Conservation (phyloP, 2,329 filamentous ascomycete species). For the Aspergillus oerlinghausenensis region DNA sequence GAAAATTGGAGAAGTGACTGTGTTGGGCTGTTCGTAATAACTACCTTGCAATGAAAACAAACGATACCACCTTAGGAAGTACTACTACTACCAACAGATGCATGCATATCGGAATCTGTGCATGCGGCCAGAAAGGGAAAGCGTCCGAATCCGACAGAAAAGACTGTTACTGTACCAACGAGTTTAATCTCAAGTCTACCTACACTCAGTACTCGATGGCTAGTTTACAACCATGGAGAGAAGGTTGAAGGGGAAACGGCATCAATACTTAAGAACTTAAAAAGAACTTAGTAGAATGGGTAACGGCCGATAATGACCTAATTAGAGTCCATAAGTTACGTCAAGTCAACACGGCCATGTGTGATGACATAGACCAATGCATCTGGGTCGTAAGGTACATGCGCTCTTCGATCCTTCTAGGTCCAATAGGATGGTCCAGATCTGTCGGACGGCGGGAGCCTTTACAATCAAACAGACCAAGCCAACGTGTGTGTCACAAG, state of each 20-base stretch:
- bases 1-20: neutral
- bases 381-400: neutral
- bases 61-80: neutral
- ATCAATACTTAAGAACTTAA: no score
- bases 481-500: neutral
- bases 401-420: neutral
- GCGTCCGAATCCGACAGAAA: constrained; percentile 5
- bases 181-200: neutral
- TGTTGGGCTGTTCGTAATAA: no score
- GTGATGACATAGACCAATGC: neutral
- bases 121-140: constrained; percentile 22
- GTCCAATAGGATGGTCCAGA: neutral
- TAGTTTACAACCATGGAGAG: neutral
- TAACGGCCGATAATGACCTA: neutral
- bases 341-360: neutral
- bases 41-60: neutral
- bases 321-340: neutral
- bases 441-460: neutral
- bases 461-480: neutral
- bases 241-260: neutral
- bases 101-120: constrained; percentile 10
- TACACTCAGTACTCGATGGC: neutral
- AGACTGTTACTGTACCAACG: neutral
- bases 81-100: constrained; percentile 1
- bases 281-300: no score